phyloP scores from a whole-genome alignment of 257 asterid genomes.

The Eustoma russellianum region DNA sequence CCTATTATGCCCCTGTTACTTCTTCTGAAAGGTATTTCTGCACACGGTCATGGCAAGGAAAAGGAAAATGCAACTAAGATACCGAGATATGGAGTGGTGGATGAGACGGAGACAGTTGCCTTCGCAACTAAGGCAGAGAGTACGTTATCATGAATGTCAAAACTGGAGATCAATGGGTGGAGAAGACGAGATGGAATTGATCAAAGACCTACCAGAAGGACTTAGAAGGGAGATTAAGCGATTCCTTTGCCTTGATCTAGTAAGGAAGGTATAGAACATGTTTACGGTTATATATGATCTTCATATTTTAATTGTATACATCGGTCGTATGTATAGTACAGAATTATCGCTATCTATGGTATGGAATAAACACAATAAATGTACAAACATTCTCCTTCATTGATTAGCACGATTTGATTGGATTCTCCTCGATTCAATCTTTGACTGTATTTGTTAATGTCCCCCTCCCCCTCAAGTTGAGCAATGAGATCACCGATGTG shows the following conservation, averaged over 20 bases:
- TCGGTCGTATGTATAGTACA: no score
- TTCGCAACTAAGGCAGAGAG: slow-evolving; percentile 61
- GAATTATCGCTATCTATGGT: no score
- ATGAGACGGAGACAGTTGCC: slow-evolving; percentile 91
- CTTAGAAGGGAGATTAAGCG: slow-evolving; percentile 93
- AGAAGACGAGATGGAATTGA: slow-evolving; percentile 70
- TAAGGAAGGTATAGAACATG: slow-evolving; percentile 52
- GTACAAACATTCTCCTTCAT: no score
- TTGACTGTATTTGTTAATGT: no score
- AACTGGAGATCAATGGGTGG: slow-evolving; percentile 69
- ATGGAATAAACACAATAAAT: no score
- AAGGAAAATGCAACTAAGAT: slow-evolving; percentile 84
- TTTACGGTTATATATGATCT: not conserved
- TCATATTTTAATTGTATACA: no score
- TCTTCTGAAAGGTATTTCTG: slow-evolving; percentile 51
- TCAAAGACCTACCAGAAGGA: slow-evolving; percentile 79
- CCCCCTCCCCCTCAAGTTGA: no score
- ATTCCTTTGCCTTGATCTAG: slow-evolving; percentile 66
- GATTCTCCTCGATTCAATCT: no score
- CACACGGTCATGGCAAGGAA: slow-evolving; percentile 95
- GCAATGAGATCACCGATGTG: no score
- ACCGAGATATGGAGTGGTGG: slow-evolving; percentile 99
- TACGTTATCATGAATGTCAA: slow-evolving; percentile 70
- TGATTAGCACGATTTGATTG: no score
- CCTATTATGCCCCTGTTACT: not conserved